Percentiles rank a stretch among this genome's conserved stretches.
These are phyloP conservation scores for Rhodotorula paludigena DNA, from an alignment of 768 basidiomycete species.

Conservation along the genomic window DNA sequence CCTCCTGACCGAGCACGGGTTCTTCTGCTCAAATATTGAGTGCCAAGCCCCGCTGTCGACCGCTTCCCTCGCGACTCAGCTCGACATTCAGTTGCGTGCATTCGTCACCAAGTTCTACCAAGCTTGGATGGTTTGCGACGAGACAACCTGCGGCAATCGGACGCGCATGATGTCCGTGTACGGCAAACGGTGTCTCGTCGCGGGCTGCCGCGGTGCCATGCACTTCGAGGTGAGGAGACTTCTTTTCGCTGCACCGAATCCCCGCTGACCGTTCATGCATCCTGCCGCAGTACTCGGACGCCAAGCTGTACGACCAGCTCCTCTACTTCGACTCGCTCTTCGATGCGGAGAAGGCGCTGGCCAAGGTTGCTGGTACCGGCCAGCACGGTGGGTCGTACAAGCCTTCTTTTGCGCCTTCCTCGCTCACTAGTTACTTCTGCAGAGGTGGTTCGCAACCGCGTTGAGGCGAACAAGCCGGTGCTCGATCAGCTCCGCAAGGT, in stretches of 20 bases:
- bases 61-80: conserved; percentile 70
- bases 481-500: conserved; percentile 57
- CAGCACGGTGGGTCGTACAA: conserved; percentile 18
- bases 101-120: conserved; percentile 79
- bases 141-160: conserved; percentile 70
- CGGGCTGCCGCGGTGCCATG: conserved; percentile 65
- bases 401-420: neutral
- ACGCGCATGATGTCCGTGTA: conserved; percentile 95
- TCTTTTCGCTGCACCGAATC: neutral
- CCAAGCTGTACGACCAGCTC: conserved; percentile 81
- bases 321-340: conserved; percentile 77
- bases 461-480: conserved; percentile 54
- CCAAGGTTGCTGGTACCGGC: conserved; percentile 35
- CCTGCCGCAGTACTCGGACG: conserved; percentile 68
- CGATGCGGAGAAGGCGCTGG: conserved; percentile 57
- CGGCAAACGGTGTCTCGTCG: conserved; percentile 70
- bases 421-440: neutral
- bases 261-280: neutral
- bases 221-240: conserved; percentile 63
- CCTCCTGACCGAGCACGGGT: conserved; percentile 61
- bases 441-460: conserved; percentile 60
- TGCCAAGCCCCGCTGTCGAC: conserved; percentile 58
- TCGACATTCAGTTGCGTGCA: conserved; percentile 76
- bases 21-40: conserved; percentile 57
- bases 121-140: conserved; percentile 81